These are phyloP conservation scores for Kazachstania sp. DNA, from an alignment of 1,139 yeast genomes.

Conservation along the genomic window DNA sequence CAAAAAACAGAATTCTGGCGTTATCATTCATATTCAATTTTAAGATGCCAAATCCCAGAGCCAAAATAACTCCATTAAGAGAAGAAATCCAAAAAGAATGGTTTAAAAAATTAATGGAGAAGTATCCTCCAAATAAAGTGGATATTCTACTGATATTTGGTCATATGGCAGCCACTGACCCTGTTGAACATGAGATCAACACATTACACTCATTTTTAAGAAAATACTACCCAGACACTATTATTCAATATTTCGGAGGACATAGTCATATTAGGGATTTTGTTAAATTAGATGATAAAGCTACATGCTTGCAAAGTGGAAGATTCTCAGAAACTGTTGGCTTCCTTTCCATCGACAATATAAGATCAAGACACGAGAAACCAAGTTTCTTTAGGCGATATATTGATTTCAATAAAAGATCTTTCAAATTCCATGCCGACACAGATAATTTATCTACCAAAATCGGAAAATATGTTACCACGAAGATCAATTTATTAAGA, in stretches of 20 bases:
- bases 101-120: constrained; percentile 47
- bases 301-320: constrained; percentile 83
- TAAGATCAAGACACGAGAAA: constrained; percentile 9
- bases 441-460: constrained; percentile 4
- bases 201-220: constrained; percentile 49
- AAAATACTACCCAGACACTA: constrained; percentile 45
- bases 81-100: constrained; percentile 52
- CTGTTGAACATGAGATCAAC: constrained; percentile 46
- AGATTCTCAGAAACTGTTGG: constrained; percentile 90
- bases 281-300: constrained; percentile 51
- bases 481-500: constrained; percentile 40
- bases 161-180: constrained; percentile 64
- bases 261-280: constrained; percentile 91
- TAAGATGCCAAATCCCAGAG: constrained; percentile 47
- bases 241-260: constrained; percentile 87
- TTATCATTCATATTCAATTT: constrained; percentile 81
- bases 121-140: constrained; percentile 38
- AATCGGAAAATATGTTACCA: constrained; percentile 44
- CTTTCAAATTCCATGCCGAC: constrained; percentile 58
- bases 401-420: constrained; percentile 68
- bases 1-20: constrained; percentile 48
- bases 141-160: constrained; percentile 69
- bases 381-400: constrained; percentile 50
- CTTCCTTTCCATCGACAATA: constrained; percentile 54
- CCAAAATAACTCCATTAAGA: constrained; percentile 56